Evolutionary conservation across 352 stramenopile species (phyloP), one percentile per base, ranked within the genome.

Genomic region (Globisporangium megalacanthum): DNA sequence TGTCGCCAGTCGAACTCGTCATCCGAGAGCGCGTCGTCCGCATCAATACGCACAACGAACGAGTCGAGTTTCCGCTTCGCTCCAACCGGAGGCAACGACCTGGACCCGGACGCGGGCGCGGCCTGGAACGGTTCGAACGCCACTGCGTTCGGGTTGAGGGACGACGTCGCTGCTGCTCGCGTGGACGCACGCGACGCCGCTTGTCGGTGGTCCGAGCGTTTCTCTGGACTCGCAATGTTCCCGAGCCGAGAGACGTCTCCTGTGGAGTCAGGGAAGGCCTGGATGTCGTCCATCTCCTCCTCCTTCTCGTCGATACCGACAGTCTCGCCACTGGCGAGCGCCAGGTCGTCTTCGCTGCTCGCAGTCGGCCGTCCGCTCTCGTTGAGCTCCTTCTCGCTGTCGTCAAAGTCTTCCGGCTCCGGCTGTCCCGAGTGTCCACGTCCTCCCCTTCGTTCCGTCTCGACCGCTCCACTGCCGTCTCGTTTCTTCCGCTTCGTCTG

Each of bases 11-110:
- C 33, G 52, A 68, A 60, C 6, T 74, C 61, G 33, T 79, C 68
- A 20, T 10, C 61, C 36, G 72, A 52, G 22, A 22, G 46, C 25
- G 42, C 57, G 50, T 83, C 72, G 49, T 75, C 60, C 48, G 47
- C 61, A 25, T 67, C 59, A 6, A 87, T 66, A 36, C 70, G 70
- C 19, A 92, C 63, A 50, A 91, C 73, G 48, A 81, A 91, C 45
- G 86, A 69, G 41, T 91, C 83, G 37, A 89, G 72, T 50, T 89
- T 90, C 17, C 79, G 76, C 55, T 93, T 91, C 4, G 78, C 69
- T 19, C 33, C 58, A 52, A 58, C 60, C 36, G 39, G 54, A 37
- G 42, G 42, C 6, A 6, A 48, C 4, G n/a, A 8, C 42, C n/a
- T 17, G 7, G 15, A 9, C 45, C 53, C 35, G 47, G 59, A 54